Evolutionary conservation across 352 stramenopile genomes (phyloP).

Genomic region (Aphanomyces stellatus): DNA sequence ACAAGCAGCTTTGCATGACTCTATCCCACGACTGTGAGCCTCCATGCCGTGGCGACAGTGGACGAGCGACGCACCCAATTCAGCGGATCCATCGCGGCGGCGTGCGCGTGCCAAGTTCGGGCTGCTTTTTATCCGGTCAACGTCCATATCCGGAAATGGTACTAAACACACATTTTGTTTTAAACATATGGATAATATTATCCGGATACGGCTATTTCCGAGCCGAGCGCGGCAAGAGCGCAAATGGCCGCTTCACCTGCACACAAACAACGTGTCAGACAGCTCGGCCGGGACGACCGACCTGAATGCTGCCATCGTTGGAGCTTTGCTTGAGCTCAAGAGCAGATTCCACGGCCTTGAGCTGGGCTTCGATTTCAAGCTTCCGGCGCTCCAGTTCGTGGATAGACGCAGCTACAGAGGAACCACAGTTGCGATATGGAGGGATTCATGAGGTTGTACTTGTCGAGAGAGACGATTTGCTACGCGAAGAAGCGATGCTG

Average conservation of each 20-base stretch:
- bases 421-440: too few species aligned
- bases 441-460: too few species aligned
- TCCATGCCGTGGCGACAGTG: neutral
- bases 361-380: constrained; percentile 11
- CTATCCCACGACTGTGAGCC: constrained; percentile 22
- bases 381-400: constrained; percentile 6
- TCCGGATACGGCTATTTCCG: neutral
- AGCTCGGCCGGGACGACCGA: neutral
- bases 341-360: constrained; percentile 4
- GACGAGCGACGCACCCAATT: constrained; percentile 35
- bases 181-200: neutral
- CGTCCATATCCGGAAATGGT: too few species aligned
- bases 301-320: too few species aligned
- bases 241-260: constrained; percentile 4
- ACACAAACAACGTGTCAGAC: neutral
- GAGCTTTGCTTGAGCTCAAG: neutral
- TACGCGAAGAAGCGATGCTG: too few species aligned
- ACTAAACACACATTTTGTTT: too few species aligned
- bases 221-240: neutral
- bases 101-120: neutral
- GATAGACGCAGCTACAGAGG: neutral
- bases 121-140: too few species aligned
- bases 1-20: constrained; percentile 59
- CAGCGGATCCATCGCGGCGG: constrained; percentile 27
- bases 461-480: too few species aligned